Percentiles rank a stretch among this genome's conserved stretches.
These are phyloP conservation scores for Strigomonas culicis DNA, from an alignment of 208 protist genomes.

Conservation along the genomic window DNA sequence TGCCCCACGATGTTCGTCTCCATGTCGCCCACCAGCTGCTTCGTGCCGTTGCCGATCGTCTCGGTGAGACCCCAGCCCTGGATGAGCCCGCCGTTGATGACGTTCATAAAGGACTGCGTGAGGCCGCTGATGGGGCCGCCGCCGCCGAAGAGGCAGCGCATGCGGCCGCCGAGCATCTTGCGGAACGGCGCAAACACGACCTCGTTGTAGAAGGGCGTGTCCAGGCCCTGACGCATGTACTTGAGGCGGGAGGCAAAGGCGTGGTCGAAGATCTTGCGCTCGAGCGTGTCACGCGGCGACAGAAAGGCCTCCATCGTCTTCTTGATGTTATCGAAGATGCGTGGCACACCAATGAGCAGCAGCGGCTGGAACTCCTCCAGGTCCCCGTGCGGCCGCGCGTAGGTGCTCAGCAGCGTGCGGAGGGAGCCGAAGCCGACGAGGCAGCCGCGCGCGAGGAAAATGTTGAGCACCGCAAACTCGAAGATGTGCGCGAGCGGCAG, in stretches of 20 bases:
- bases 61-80: conserved; percentile 91
- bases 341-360: conserved; percentile 59
- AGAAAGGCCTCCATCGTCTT: conserved; percentile 53
- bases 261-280: conserved; percentile 45
- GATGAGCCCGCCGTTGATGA: conserved; percentile 53
- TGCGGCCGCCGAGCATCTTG: conserved; percentile 55
- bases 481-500: conserved; percentile 92
- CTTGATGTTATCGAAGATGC: conserved; percentile 72
- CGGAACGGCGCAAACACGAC: conserved; percentile 53
- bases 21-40: conserved; percentile 51
- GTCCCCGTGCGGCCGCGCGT: conserved; percentile 76
- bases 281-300: conserved; percentile 22
- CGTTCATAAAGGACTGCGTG: conserved; percentile 83
- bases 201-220: conserved; percentile 62
- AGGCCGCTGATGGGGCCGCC: conserved; percentile 65
- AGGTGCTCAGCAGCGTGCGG: conserved; percentile 64
- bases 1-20: conserved; percentile 49
- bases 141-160: conserved; percentile 58
- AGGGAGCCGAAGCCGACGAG: conserved; percentile 70
- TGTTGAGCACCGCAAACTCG: conserved; percentile 72
- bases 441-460: conserved; percentile 64
- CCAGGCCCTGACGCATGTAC: conserved; percentile 33
- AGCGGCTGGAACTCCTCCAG: conserved; percentile 68
- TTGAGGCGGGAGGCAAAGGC: conserved; percentile 34
- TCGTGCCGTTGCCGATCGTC: conserved; percentile 55